phyloP scores from a whole-genome alignment of 768 basidiomycete genomes.

The Auricularia auricula-judae region DNA sequence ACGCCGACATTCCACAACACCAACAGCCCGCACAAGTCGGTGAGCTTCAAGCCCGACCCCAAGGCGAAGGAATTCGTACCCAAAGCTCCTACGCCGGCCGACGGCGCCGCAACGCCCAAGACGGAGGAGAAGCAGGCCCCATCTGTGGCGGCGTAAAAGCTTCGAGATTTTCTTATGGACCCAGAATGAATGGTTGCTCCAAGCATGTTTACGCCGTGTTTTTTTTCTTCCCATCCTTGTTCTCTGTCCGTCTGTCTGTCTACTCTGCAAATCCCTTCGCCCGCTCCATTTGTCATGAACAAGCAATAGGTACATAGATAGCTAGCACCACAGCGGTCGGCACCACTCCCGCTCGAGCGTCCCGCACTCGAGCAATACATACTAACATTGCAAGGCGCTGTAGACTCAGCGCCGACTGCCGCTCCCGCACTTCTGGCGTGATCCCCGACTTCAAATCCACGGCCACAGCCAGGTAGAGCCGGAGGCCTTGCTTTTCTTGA shows the following conservation, averaged over 20 bases:
- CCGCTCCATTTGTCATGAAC: neutral
- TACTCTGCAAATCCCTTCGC: neutral
- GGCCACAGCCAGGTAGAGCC: neutral
- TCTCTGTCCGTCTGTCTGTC: neutral
- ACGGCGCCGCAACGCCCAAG: slow-evolving; percentile 1
- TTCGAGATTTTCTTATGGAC: slow-evolving; percentile 14
- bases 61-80: slow-evolving; percentile 10
- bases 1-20: slow-evolving; percentile 33
- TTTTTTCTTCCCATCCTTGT: neutral
- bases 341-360: no score
- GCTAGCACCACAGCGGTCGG: neutral
- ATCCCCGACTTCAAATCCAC: neutral
- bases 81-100: neutral
- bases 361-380: no score
- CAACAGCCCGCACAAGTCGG: slow-evolving; percentile 53
- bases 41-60: slow-evolving; percentile 46
- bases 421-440: no score
- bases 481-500: neutral
- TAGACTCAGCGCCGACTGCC: no score
- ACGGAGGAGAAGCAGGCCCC: slow-evolving; percentile 4
- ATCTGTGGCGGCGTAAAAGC: slow-evolving; percentile 14
- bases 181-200: neutral
- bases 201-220: no score
- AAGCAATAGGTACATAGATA: neutral
- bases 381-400: no score